These are phyloP conservation scores for Aspergillus panamensis DNA, from an alignment of 495 filamentous ascomycete species.

Conservation along the genomic window DNA sequence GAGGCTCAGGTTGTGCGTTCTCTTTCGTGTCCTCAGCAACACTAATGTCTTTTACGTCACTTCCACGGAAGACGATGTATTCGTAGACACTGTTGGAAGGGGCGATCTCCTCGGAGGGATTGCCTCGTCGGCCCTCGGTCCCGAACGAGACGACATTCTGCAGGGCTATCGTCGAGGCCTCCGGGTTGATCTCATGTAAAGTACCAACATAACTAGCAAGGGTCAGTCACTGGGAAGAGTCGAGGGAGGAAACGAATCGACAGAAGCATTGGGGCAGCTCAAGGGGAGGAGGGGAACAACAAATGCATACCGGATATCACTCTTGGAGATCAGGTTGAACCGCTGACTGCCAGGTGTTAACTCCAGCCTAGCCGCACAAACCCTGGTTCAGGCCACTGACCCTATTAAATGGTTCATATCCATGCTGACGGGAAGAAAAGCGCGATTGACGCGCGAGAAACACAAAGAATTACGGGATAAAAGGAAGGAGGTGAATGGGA, in stretches of 20 bases:
- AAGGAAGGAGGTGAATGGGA: conserved; percentile 7
- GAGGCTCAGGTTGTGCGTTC: conserved; percentile 58
- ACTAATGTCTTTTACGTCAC: conserved; percentile 95
- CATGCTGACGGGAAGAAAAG: conserved; percentile 40
- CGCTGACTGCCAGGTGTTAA: conserved; percentile 50
- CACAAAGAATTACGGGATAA: conserved; percentile 16
- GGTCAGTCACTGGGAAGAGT: conserved; percentile 33
- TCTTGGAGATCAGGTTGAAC: conserved; percentile 82
- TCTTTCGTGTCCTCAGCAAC: conserved; percentile 83
- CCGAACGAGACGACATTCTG: conserved; percentile 92
- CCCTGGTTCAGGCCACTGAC: conserved; percentile 42
- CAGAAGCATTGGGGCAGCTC: neutral
- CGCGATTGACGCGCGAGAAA: conserved; percentile 32
- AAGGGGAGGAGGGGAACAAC: neutral
- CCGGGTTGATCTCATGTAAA: conserved; percentile 96
- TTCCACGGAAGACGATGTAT: conserved; percentile 98
- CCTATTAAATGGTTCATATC: conserved; percentile 55
- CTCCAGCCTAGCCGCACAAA: conserved; percentile 42
- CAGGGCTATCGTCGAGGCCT: conserved; percentile 90
- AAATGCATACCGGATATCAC: conserved; percentile 80
- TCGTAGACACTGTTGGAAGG: conserved; percentile 86
- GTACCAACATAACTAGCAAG: conserved; percentile 81
- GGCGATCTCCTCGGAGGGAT: conserved; percentile 74
- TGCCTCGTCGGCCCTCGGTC: conserved; percentile 81
- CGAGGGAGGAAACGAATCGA: neutral